These are phyloP conservation scores for Oryza glumipatula DNA, from an alignment of 176 grass and related monocot genomes.

Conservation along the genomic window DNA sequence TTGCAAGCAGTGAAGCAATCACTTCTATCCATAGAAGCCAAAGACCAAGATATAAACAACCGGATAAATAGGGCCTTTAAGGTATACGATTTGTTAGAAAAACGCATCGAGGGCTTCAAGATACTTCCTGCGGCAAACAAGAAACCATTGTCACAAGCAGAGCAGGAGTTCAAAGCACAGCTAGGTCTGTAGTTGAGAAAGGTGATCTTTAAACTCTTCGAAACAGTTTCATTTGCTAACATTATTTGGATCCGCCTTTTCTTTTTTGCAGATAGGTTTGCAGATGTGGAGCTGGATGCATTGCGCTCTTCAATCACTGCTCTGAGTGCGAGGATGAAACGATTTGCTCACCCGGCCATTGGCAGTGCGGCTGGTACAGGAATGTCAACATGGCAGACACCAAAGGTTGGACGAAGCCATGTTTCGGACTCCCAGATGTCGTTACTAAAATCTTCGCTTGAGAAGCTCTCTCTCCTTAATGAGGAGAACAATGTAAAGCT, in stretches of 20 bases:
- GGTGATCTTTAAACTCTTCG: not conserved
- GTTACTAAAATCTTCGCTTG: conserved; percentile 77
- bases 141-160: conserved; percentile 86
- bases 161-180: conserved; percentile 87
- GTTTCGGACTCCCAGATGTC: conserved; percentile 67
- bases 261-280: conserved; percentile 71
- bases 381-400: conserved; percentile 39
- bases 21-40: conserved; percentile 66
- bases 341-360: conserved; percentile 32
- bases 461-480: conserved; percentile 73
- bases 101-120: conserved; percentile 83
- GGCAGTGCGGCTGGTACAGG: conserved; percentile 9
- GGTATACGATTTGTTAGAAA: conserved; percentile 74
- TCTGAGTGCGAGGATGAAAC: conserved; percentile 69
- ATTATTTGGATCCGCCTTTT: not conserved
- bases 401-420: conserved; percentile 38
- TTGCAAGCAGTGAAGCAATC: conserved; percentile 65
- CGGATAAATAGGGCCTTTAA: conserved; percentile 60
- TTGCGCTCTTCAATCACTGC: conserved; percentile 72
- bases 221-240: conserved; percentile 16
- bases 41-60: conserved; percentile 60
- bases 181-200: conserved; percentile 57
- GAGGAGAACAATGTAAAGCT: conserved; percentile 79
- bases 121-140: conserved; percentile 80
- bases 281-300: conserved; percentile 80